These are phyloP conservation scores for Chimonanthus salicifolius DNA, from an alignment of 164 flowering plant genomes.

Conservation along the genomic window DNA sequence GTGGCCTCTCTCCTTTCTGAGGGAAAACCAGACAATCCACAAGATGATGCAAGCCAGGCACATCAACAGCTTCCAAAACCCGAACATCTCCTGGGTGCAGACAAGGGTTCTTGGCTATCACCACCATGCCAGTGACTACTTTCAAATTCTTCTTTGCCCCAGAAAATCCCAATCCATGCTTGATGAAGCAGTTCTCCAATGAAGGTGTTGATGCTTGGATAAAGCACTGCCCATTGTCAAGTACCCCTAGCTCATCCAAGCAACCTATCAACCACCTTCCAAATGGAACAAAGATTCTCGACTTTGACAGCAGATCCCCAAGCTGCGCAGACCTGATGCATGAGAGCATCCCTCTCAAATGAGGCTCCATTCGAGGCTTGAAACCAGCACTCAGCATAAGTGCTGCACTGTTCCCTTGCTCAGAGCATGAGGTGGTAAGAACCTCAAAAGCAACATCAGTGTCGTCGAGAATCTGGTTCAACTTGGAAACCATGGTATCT, in stretches of 20 bases:
- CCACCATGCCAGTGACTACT: conserved; percentile 65
- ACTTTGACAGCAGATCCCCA: conserved; percentile 62
- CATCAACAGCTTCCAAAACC: conserved; percentile 84
- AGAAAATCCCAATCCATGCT: conserved; percentile 67
- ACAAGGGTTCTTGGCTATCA: conserved; percentile 87
- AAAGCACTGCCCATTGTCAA: conserved; percentile 87
- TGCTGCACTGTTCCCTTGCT: conserved; percentile 74
- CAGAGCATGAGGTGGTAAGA: conserved; percentile 72
- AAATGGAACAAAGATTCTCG: conserved; percentile 77
- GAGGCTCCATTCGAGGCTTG: conserved; percentile 70
- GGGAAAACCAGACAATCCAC: conserved; percentile 90
- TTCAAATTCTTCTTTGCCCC: conserved; percentile 36
- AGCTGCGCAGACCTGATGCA: conserved; percentile 78
- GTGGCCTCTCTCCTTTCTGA: conserved; percentile 92
- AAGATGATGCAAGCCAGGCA: conserved; percentile 70
- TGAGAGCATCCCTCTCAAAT: conserved; percentile 71
- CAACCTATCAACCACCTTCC: conserved; percentile 96
- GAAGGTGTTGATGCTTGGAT: conserved; percentile 77
- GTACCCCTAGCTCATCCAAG: conserved; percentile 80
- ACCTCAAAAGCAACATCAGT: conserved; percentile 78
- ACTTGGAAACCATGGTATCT: conserved; percentile 55
- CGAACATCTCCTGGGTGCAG: conserved; percentile 95
- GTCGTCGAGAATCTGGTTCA: conserved; percentile 52
- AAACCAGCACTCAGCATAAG: conserved; percentile 94
- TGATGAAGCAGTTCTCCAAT: conserved; percentile 59